Base-by-base conservation (phyloP, 306 rosid species). In the Ormosia semicastrata region DNA sequence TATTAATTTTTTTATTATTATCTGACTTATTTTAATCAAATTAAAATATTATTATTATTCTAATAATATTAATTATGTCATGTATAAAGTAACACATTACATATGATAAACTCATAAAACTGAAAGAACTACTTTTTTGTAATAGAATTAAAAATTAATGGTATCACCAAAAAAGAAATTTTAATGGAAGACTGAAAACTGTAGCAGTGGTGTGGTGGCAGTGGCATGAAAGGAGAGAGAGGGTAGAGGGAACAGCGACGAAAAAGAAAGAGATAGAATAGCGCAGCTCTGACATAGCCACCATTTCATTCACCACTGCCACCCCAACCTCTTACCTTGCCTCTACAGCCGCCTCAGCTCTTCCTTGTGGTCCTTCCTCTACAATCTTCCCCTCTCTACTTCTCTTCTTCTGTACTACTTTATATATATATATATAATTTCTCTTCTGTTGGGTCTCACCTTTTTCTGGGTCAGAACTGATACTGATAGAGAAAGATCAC, bases 221-320 rank as follows among this genome's bases (percentile, higher is more conserved):
- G 70, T 77, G 81, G 79, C 59, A 66, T 54, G 83, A 62, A 37
- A 70, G 56, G 47, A 76, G 62, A 44, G 14, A 69, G 64, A 54
- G 36, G 64, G 36, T 2, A 78, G 54, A 17, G 30, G 66, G 7
- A 70, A 6, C 10, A 30, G 18, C 8, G n/a, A 32, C 13, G 8
- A 53, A 3, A 41, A n/a, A 43, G 34, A 47, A 13, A 74, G 5
- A 14, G 37, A 39, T 58, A 33, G 71, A 50, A 67, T 8, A n/a
- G 67, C 30, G 36, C 47, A 75, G 83, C 32, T 73, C 82, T 82
- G 84, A 86, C 86, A 79, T 24, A 80, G 86, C 91, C 89, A 76
- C 71, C 80, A 84, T 76, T 84, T 56, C 73, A 73, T 77, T 53
- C 60, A 77, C 84, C 66, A 74, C 86, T 65, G 84, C 84, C 84